Base-by-base conservation (phyloP, 164 flowering plant genomes). In the Euptelea pleiosperma region DNA sequence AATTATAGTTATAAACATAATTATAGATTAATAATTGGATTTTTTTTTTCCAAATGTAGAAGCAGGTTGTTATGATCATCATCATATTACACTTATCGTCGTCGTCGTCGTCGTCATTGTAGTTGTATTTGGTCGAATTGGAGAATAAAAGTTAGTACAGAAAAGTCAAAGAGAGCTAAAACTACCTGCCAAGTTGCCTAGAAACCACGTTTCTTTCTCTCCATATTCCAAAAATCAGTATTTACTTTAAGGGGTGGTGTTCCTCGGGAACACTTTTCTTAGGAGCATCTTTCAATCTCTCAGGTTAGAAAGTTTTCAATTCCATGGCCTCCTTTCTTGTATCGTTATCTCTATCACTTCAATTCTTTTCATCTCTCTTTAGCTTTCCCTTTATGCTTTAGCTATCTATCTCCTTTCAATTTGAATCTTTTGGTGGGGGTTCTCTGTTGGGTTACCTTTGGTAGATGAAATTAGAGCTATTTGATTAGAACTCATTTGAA, bases 181-280 rank as follows among this genome's bases (percentile, higher is more conserved):
- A 63, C 70, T 69, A 71, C 64, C 81, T 57, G 48, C 67, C 51
- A 14, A 49, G 77, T 65, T 86, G 73, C 80, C 79, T 80, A 71
- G 61, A 75, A 58, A 6, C 73, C 79, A 82, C 88, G 87, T 81
- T 75, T 80, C 82, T 79, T 35, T 64, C 77, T 60, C 64, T 34
- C 64, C 54, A 53, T 58, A 65, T n/a, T 48, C 30, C 16, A 26
- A 48, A 25, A 36, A 66, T 66, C 78, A 68, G 70, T 80, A 79
- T 82, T 68, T 70, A 81, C 67, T 22, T 48, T n/a, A n/a, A n/a
- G 63, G 73, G 61, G 48, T 57, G 71, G 58, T 62, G 40, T 60
- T 63, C 64, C 65, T 65, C 53, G 4, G 14, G 42, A 45, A 54
- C 60, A 26, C 70, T 69, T 72, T 55, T 58, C 70, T 19, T 56